Evolutionary conservation across 1,284 basidiomycete species (phyloP), one percentile per base, ranked within the genome.

Genomic region (Volvariella surrecta): DNA sequence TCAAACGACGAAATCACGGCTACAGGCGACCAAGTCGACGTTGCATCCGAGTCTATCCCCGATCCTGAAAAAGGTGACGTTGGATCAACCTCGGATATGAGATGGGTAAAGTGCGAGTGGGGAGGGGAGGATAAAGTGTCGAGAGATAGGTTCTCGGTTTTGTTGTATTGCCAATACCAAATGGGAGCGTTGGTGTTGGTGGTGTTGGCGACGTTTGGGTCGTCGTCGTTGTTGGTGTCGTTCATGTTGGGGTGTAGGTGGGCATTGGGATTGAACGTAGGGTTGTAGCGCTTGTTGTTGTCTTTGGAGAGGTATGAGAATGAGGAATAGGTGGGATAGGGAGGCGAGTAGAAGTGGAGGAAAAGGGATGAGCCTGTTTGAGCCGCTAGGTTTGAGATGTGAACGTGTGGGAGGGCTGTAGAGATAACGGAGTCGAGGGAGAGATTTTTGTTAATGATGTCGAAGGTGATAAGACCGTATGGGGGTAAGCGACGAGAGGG

Each of bases 281-380:
- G 6, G 24, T 28, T 11, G 24, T 6, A 28, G 24, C n/a, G n/a
- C n/a, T n/a, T n/a, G 24, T 28, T 6, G 24, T 6, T 28, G 24
- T 6, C 24, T n/a, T n/a, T n/a, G n/a, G 24, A 28, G 24, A 28
- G 24, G 24, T 28, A 11, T 34, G 58, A 46, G 21, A 48, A 42
- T 15, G 45, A 58, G 41, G 43, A 43, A 42, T 45, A 50, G 45
- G 32, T 55, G 34, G 35, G 63, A 45, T 69, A 70, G 0, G 83
- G 81, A 3, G 74, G 67, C 0, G 78, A 59, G 48, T 86, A 70
- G 10, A 75, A 67, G 47, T 93, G 89, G 4, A 87, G 79, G 68
- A 96, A 96, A 37, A 93, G 76, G 0, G 89, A 89, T 3, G 90
- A 88, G 7, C 95, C 94, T 0, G 89, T 93, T 66, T 96, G 93